phyloP scores from a whole-genome alignment of 176 grass and related monocot genomes.

The Themeda triandra region DNA sequence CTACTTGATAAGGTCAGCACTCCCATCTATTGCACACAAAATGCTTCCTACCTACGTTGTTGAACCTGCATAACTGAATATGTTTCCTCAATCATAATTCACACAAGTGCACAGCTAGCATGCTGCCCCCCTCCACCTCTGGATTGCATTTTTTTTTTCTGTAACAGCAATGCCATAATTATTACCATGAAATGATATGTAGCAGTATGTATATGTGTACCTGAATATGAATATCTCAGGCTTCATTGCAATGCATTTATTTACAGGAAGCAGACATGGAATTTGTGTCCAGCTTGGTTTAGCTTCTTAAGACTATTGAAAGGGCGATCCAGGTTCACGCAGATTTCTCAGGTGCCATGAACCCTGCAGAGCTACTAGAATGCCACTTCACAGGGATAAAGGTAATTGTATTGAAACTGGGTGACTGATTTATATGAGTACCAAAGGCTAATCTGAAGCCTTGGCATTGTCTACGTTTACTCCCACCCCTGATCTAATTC shows the following conservation, averaged over 20 bases:
- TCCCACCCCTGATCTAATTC: neutral
- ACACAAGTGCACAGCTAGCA: neutral
- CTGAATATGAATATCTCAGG: too few relatives aligned
- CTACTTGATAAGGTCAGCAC: slow-evolving; percentile 68
- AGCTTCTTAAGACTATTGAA: slow-evolving; percentile 61
- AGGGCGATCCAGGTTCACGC: slow-evolving; percentile 65
- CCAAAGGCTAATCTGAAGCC: neutral
- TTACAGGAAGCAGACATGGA: slow-evolving; percentile 80
- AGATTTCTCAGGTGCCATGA: slow-evolving; percentile 58
- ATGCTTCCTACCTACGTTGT: neutral
- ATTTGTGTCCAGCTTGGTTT: slow-evolving; percentile 71
- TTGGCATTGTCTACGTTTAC: neutral
- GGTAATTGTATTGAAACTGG: slow-evolving; percentile 41
- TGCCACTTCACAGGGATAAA: slow-evolving; percentile 81
- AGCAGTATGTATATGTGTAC: neutral
- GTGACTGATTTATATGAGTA: neutral
- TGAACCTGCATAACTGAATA: neutral
- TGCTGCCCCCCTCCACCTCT: neutral
- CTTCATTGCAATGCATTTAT: slow-evolving; percentile 10
- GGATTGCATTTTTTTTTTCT: neutral
- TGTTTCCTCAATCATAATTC: neutral
- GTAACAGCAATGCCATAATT: neutral
- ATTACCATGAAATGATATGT: neutral
- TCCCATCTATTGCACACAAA: neutral
- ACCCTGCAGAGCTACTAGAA: slow-evolving; percentile 63